A percentile compares a stretch with the other conserved stretches of the same genome.
Evolutionary conservation across 106 monocot species (phyloP).

Genomic region (Iris macrosiphon): DNA sequence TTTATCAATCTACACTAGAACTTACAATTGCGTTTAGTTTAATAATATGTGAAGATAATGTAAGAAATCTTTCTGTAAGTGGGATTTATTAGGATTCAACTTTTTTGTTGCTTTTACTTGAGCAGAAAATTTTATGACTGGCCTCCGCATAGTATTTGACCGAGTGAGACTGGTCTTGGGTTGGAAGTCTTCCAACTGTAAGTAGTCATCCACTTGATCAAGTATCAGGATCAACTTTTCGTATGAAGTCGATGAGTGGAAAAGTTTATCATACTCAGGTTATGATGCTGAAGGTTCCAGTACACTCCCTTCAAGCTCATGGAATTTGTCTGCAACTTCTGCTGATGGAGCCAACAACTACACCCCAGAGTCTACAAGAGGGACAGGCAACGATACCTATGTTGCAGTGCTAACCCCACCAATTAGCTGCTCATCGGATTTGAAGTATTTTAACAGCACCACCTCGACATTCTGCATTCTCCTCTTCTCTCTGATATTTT

Average conservation of each 20-base stretch:
- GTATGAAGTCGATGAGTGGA: neutral
- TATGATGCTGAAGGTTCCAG: constrained; percentile 43
- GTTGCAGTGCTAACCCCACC: constrained; percentile 17
- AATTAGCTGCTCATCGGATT: constrained; percentile 1
- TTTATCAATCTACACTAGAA: too few species aligned
- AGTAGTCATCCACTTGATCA: constrained; percentile 5
- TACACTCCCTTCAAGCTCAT: constrained; percentile 26
- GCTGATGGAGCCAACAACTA: constrained; percentile 25
- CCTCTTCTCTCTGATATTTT: too few species aligned
- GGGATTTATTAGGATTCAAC: too few species aligned
- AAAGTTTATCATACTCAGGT: constrained; percentile 13
- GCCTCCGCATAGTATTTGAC: constrained; percentile 57
- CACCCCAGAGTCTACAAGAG: constrained; percentile 30
- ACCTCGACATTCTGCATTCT: too few species aligned
- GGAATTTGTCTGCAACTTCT: constrained; percentile 13
- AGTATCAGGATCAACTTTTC: neutral
- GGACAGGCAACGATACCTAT: constrained; percentile 21
- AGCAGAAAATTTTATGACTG: constrained; percentile 81
- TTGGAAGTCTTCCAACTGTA: constrained; percentile 70
- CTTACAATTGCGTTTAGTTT: too few species aligned
- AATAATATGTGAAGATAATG: too few species aligned
- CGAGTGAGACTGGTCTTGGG: constrained; percentile 51
- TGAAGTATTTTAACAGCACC: constrained; percentile 4
- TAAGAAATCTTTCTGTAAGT: too few species aligned
- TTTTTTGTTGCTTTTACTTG: too few species aligned